Evolutionary conservation across 768 basidiomycete genomes (phyloP), one percentile per base, ranked within the genome.

Genomic region (Floccularia luteovirens): DNA sequence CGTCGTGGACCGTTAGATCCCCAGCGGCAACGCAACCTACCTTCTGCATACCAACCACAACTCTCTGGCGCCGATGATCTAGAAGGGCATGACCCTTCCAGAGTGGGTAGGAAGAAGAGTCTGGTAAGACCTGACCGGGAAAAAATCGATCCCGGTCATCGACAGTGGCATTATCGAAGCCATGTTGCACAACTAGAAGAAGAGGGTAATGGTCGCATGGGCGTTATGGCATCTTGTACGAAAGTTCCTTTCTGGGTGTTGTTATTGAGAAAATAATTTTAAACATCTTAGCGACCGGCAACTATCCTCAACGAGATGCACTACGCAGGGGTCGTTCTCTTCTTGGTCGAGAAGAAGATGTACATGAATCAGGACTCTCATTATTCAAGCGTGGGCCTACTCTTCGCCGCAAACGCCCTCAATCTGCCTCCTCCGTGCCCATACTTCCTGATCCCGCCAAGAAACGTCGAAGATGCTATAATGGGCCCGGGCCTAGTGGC

Each of bases 141-240:
- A 68, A 90, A 93, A 70, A 89, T 97, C 50, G 92, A 97, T 53
- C 91, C 92, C 7, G 79, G 80, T 30, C 91, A 97, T 67, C 76
- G 91, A 36, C 82, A 92, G 52, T 98, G 84, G 82, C 86, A 97
- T 62, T 98, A 98, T 63, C 79, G 89, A 39, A 79, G 72, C 42
- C 91, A 88, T 61, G 89, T 89, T 14, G 83, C 84, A 17, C 77
- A 81, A 56, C 64, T 87, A 54, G 78, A 82, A 59, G 69, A 82
- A 41, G 79, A 86, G 52, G 72, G 77, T n/a, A 64, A 64, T 24
- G 72, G 72, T 28, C 54, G 71, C 33, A 69, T 88, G 4, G 88
- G 79, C 35, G 74, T 91, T 10, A 67, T 79, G 57, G 86, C 91
- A 20, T 92, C 89, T 31, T 75, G 91, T 94, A 54, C 50, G 90